Evolutionary conservation across 2,329 filamentous ascomycete genomes (phyloP).

Genomic region (Ophiosphaerella narmari): DNA sequence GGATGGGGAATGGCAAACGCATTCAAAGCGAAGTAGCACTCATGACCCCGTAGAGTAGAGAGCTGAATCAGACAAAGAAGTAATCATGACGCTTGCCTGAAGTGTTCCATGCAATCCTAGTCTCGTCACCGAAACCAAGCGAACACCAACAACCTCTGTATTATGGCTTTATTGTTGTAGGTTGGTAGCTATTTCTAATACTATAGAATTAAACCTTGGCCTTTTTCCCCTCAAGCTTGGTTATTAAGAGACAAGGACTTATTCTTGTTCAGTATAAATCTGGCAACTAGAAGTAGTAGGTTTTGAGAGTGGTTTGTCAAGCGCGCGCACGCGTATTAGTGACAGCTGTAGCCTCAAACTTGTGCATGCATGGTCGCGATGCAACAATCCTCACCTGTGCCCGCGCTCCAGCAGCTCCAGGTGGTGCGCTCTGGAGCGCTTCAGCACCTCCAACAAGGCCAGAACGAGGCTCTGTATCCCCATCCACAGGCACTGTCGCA

Average conservation of each 20-base stretch:
- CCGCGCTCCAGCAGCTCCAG: conserved; percentile 25
- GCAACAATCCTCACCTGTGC: conserved; percentile 10
- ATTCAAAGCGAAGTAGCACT: conserved; percentile 19
- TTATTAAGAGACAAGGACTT: too few species aligned
- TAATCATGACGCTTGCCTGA: conserved; percentile 15
- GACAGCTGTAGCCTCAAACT: background rate
- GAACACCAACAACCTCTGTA: too few species aligned
- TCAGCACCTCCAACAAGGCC: conserved; percentile 36
- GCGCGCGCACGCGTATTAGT: too few species aligned
- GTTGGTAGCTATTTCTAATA: too few species aligned
- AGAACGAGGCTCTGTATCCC: conserved; percentile 28
- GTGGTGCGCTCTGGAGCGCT: conserved; percentile 34
- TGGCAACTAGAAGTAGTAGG: too few species aligned
- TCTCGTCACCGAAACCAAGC: too few species aligned
- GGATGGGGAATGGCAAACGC: conserved; percentile 7
- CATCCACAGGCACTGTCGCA: conserved; percentile 39
- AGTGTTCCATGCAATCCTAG: conserved; percentile 1
- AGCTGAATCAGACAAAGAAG: conserved; percentile 35
- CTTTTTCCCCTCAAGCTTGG: too few species aligned
- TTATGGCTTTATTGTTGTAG: background rate
- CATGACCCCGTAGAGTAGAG: conserved; percentile 27
- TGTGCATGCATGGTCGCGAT: conserved; percentile 15
- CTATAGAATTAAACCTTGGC: too few species aligned
- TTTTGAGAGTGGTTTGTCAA: too few species aligned
- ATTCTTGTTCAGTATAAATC: too few species aligned